Base-by-base conservation (phyloP, 2,329 filamentous ascomycete genomes). In the Cladosporium sp. region DNA sequence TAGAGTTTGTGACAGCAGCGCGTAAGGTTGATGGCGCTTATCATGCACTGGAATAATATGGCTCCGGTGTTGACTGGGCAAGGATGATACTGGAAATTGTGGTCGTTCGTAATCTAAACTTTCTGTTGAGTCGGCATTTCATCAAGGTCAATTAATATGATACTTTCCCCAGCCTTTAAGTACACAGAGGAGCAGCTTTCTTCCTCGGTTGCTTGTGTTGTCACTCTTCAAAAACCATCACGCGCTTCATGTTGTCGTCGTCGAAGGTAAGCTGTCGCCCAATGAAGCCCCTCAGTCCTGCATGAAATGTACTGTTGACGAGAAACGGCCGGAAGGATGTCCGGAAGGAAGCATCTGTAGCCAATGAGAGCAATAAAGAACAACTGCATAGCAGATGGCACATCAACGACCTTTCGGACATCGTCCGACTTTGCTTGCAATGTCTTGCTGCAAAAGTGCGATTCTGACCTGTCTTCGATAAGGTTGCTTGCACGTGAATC, bases 241-340 rank as follows among this genome's bases (percentile, higher is more conserved):
- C 47, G 47, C 28, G 12, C 4, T 40, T n/a, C 28, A 17, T 37
- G n/a, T 37, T 17, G 8, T 50, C 8, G 47, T 30, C 3, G 17
- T 37, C 6, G 15, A 20, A 28, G n/a, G 47, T 37, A 2, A 17
- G 28, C 30, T 28, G 51, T 43, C 39, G 25, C 39, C 51, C 39
- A 55, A 43, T 43, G 25, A 39, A 43, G 39, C 38, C 43, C 25
- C 17, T n/a, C 11, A 22, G 6, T 37, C 15, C 4, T 55, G 51
- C 37, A 25, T 34, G 30, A 36, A n/a, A 45, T n/a, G 51, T 55
- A 45, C 25, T 43, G n/a, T 43, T 55, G 51, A 55, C 51, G 51
- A 55, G 25, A 55, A 55, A 6, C 17, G 40, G 28, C 39, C 51
- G 51, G 51, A 43, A 20, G 25, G 36, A n/a, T 38, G 49, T 39